These are phyloP conservation scores for Erysimum cheiri DNA, from an alignment of 441 rosid species.

Conservation along the genomic window DNA sequence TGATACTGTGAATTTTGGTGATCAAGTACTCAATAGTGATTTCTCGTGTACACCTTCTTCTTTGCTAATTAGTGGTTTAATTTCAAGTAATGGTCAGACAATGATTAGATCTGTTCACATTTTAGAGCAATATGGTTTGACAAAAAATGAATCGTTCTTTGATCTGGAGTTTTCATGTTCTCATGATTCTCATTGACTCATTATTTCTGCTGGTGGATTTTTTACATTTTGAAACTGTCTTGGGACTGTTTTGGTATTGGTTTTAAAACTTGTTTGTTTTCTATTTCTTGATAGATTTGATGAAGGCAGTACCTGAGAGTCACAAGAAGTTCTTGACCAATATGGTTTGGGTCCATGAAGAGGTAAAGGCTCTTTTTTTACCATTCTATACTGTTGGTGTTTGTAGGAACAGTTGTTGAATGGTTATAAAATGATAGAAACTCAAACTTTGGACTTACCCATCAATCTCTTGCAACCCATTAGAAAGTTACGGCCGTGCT, in stretches of 20 bases:
- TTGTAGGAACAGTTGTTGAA: not conserved
- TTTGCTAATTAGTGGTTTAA: not conserved
- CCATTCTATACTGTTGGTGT: not conserved
- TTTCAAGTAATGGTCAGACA: not conserved
- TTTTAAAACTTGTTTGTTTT: slow-evolving; percentile 3
- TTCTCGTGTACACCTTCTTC: not conserved
- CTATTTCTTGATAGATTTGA: slow-evolving; percentile 54
- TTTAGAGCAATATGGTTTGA: not conserved
- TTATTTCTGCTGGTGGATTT: not conserved
- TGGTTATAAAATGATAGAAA: not conserved
- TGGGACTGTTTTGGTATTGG: not conserved
- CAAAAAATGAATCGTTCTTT: not conserved
- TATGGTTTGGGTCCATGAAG: slow-evolving; percentile 87
- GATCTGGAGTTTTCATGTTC: not conserved
- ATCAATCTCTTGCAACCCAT: slow-evolving; percentile 2
- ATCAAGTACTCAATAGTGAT: too few species aligned
- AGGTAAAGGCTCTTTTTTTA: slow-evolving; percentile 48
- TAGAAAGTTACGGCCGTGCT: not conserved
- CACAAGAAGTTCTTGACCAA: slow-evolving; percentile 84
- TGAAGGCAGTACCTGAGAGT: slow-evolving; percentile 71
- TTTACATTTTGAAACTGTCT: not conserved
- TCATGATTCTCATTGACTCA: not conserved
- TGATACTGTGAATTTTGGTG: not conserved
- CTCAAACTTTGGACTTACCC: not conserved
- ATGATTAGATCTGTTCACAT: slow-evolving; percentile 3